Percentiles rank a stretch among this genome's conserved stretches.
Conservation (phyloP, 1,284 basidiomycete species). For the Fomitopsis pinicola region DNA sequence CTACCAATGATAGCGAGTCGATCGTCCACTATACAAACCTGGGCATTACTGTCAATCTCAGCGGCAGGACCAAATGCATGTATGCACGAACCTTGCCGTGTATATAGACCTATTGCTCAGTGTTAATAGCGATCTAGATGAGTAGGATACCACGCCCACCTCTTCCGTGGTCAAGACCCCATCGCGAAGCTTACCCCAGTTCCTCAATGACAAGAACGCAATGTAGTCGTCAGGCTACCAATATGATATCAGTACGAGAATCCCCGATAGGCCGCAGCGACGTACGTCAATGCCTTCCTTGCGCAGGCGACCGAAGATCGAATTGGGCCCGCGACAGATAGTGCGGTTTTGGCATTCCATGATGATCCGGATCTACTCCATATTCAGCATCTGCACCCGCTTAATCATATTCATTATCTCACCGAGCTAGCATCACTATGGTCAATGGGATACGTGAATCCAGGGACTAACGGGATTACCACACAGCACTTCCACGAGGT, state of each 20-base stretch:
- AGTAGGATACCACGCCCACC: slow-evolving; percentile 32
- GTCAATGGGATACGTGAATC: slow-evolving; percentile 93
- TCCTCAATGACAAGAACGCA: slow-evolving; percentile 86
- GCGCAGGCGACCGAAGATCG: slow-evolving; percentile 85
- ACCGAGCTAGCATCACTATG: slow-evolving; percentile 90
- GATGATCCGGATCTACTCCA: slow-evolving; percentile 78
- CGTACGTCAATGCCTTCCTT: slow-evolving; percentile 87
- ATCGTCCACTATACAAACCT: slow-evolving; percentile 92
- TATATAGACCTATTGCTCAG: slow-evolving; percentile 67
- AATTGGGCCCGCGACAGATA: slow-evolving; percentile 86
- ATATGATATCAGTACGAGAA: slow-evolving; percentile 1
- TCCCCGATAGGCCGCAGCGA: slow-evolving; percentile 1
- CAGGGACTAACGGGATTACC: slow-evolving; percentile 89
- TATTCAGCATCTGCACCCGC: background rate
- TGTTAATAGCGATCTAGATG: background rate
- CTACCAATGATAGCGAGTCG: slow-evolving; percentile 98
- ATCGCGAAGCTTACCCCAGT: slow-evolving; percentile 89
- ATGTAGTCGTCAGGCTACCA: slow-evolving; percentile 86
- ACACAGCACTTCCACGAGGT: slow-evolving; percentile 92
- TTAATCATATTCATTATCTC: slow-evolving; percentile 26
- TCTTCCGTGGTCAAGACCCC: slow-evolving; percentile 90
- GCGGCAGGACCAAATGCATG: background rate
- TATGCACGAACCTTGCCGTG: slow-evolving; percentile 61
- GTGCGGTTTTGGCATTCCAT: slow-evolving; percentile 92
- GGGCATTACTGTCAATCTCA: background rate